A percentile compares a stretch with the other conserved stretches of the same genome.
phyloP scores from a whole-genome alignment of 2,329 filamentous ascomycete species.

The Myriosclerotinia duriaeana region DNA sequence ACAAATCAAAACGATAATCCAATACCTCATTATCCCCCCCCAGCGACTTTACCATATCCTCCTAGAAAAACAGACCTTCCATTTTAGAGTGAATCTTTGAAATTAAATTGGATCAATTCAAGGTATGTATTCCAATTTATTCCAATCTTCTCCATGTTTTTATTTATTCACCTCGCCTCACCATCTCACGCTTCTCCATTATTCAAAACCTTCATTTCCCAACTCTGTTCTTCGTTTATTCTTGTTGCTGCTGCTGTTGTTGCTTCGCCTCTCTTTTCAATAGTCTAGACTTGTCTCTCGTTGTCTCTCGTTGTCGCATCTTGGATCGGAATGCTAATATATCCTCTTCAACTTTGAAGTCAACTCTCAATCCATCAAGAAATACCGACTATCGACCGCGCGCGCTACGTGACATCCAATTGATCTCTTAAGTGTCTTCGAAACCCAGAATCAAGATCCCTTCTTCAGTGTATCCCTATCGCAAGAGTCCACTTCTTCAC shows the following conservation, averaged over 20 bases:
- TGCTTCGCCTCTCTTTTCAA: neutral
- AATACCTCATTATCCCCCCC: conserved; percentile 14
- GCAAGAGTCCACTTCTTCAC: conserved; percentile 40
- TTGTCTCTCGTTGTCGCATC: conserved; percentile 5
- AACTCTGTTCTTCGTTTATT: neutral
- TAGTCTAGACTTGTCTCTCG: neutral
- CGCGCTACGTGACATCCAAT: neutral
- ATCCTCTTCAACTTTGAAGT: conserved; percentile 22
- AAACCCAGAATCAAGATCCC: conserved; percentile 18
- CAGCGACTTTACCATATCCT: conserved; percentile 17
- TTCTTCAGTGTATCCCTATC: conserved; percentile 31
- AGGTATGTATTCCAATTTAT: conserved; percentile 27
- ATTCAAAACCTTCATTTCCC: neutral
- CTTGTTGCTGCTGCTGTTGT: neutral
- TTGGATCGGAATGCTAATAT: conserved; percentile 31
- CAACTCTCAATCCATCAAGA: conserved; percentile 6
- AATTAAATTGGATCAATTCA: conserved; percentile 24
- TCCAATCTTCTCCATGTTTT: neutral
- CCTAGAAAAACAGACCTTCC: conserved; percentile 19
- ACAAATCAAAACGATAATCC: conserved; percentile 12
- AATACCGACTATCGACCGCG: neutral
- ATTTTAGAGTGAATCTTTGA: conserved; percentile 8
- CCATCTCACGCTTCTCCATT: conserved; percentile 14
- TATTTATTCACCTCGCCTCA: neutral
- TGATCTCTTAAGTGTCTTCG: conserved; percentile 8